Conservation (phyloP, 345 rosid species). For the Brassica nigra region DNA sequence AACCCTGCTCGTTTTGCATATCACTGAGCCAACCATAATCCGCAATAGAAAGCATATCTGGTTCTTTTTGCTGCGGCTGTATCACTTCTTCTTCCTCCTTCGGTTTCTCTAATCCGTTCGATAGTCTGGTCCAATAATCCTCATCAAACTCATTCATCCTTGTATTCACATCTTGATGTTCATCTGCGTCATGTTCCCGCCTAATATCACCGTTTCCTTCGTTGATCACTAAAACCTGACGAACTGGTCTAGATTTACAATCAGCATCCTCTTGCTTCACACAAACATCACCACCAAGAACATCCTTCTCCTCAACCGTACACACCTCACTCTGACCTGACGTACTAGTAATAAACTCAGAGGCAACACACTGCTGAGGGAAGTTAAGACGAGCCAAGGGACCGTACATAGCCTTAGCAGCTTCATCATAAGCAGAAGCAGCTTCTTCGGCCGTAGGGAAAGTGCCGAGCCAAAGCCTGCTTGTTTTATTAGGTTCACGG, state of each 20-base stretch:
- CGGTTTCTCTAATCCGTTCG: slow-evolving; percentile 15
- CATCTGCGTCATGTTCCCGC: not conserved
- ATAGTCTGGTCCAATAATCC: slow-evolving; percentile 1
- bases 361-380: slow-evolving; percentile 33
- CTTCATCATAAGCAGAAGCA: slow-evolving; percentile 77
- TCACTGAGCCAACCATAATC: slow-evolving; percentile 33
- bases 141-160: slow-evolving; percentile 27
- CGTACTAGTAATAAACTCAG: slow-evolving; percentile 34
- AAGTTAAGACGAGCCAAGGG: slow-evolving; percentile 61
- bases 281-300: not conserved
- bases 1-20: not conserved
- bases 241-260: slow-evolving; percentile 33
- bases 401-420: slow-evolving; percentile 80
- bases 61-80: not conserved
- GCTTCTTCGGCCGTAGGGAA: slow-evolving; percentile 73
- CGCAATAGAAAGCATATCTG: slow-evolving; percentile 21
- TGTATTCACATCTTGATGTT: not conserved
- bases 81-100: slow-evolving; percentile 24
- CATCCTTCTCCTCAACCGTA: slow-evolving; percentile 36
- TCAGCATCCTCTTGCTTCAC: slow-evolving; percentile 34
- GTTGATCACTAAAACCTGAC: not conserved
- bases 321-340: slow-evolving; percentile 53
- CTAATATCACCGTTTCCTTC: slow-evolving; percentile 10
- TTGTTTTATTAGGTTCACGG: slow-evolving; percentile 67
- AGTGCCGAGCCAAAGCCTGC: slow-evolving; percentile 87